Evolutionary conservation across 176 grass and related monocot genomes (phyloP), one percentile per base, ranked within the genome.

Genomic region (Zizania latifolia): DNA sequence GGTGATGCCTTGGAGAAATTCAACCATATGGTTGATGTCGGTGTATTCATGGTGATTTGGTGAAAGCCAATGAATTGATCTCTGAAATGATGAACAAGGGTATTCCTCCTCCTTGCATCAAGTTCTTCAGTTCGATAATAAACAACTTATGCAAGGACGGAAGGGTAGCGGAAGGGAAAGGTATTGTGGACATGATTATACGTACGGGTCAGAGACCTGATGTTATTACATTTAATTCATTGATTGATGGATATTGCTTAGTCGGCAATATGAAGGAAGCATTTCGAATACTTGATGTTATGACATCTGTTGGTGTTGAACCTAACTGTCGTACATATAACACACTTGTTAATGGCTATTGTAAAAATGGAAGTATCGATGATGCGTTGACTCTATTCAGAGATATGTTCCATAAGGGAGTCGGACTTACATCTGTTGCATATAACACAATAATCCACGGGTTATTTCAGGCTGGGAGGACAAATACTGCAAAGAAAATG

Each of bases 21-120:
- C 16, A 37, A 66, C 14, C 2, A 63, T 13, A 77, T 86, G 84
- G 12, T 22, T 45, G 35, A 32, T 41, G 14, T 45, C 14, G 73
- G 72, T 6, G 0, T 62, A 59, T n/a, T 6, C 31, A 69, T 19
- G 74, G 88, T 67, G 33, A 54, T 63, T 82, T 79, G 71, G 15
- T 56, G 11, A 82, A 81, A 45, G 72, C 83, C 8, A 51, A 36
- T 19, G 79, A 83, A 39, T 45, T 90, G 35, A 33, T 76, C 33
- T 55, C 29, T 38, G 79, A 90, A 54, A 86, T 83, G 73, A 30
- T 31, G 28, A 36, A 11, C 13, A 72, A 65, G 16, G 62, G 32
- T 11, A 57, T 84, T 14, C 0, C 3, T 37, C 35, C 22, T 40
- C 44, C 45, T 76, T 4, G 10, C 2, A 16, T 19, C 29, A 19